These are phyloP conservation scores for Penstemon davidsonii DNA, from an alignment of 257 asterid genomes.

Conservation along the genomic window DNA sequence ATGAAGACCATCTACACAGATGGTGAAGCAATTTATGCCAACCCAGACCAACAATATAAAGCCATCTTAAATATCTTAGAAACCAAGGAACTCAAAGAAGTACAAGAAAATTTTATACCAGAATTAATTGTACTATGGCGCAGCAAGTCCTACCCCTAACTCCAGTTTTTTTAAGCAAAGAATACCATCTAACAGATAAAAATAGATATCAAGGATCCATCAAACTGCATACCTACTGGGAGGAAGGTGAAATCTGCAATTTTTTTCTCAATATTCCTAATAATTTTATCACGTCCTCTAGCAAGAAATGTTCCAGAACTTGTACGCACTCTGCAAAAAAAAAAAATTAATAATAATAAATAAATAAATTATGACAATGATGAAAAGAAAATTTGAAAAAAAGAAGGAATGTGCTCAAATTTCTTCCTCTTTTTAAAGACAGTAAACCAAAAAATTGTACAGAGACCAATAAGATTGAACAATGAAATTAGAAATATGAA, in stretches of 20 bases:
- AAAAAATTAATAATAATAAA: background rate
- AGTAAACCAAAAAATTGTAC: background rate
- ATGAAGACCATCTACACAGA: background rate
- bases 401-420: background rate
- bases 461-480: background rate
- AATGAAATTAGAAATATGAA: too few relatives aligned
- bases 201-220: background rate
- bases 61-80: slow-evolving; percentile 20
- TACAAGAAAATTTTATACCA: slow-evolving; percentile 8
- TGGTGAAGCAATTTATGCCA: slow-evolving; percentile 1
- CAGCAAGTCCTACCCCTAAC: background rate
- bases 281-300: slow-evolving; percentile 81
- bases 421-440: slow-evolving; percentile 11
- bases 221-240: slow-evolving; percentile 76
- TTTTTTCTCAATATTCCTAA: slow-evolving; percentile 79
- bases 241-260: slow-evolving; percentile 95
- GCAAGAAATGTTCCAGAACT: slow-evolving; percentile 95
- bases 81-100: slow-evolving; percentile 16
- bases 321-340: slow-evolving; percentile 75
- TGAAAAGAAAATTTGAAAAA: background rate
- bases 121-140: slow-evolving; percentile 17
- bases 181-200: slow-evolving; percentile 12
- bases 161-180: slow-evolving; percentile 8
- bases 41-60: slow-evolving; percentile 8
- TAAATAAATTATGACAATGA: background rate